Conservation (phyloP, 176 grass and related monocot species). For the Aegilops speltoides region DNA sequence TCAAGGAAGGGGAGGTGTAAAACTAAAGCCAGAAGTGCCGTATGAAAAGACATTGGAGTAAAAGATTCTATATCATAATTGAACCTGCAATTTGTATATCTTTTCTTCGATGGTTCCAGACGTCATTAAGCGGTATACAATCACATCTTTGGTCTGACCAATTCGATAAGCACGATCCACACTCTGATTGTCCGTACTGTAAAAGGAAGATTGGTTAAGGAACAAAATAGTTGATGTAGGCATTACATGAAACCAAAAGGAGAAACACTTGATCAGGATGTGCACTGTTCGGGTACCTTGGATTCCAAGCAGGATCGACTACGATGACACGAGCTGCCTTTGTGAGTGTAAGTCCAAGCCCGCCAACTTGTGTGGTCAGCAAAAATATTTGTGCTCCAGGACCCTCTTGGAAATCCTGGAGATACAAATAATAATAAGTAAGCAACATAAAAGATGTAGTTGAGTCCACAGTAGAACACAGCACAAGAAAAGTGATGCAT, state of each 20-base stretch:
- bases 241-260: neutral
- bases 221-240: neutral
- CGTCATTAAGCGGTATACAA: slow-evolving; percentile 93
- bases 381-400: slow-evolving; percentile 81
- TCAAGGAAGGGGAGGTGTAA: neutral
- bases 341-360: slow-evolving; percentile 95
- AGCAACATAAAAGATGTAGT: slow-evolving; percentile 25
- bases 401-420: slow-evolving; percentile 94
- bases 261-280: neutral
- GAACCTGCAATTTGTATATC: slow-evolving; percentile 95
- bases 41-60: neutral
- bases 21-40: neutral
- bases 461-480: slow-evolving; percentile 23
- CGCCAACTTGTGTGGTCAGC: slow-evolving; percentile 94
- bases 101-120: slow-evolving; percentile 95
- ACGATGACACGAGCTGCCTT: slow-evolving; percentile 93
- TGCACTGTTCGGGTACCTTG: slow-evolving; percentile 54
- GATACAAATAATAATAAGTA: slow-evolving; percentile 15
- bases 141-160: slow-evolving; percentile 90
- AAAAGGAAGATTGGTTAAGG: neutral
- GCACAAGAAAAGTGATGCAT: neutral
- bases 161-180: slow-evolving; percentile 95
- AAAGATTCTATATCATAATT: slow-evolving; percentile 6
- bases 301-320: slow-evolving; percentile 98
- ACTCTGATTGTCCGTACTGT: slow-evolving; percentile 93